Evolutionary conservation across 208 protist genomes (phyloP).

Genomic region (Trypanosoma platydactyli): DNA sequence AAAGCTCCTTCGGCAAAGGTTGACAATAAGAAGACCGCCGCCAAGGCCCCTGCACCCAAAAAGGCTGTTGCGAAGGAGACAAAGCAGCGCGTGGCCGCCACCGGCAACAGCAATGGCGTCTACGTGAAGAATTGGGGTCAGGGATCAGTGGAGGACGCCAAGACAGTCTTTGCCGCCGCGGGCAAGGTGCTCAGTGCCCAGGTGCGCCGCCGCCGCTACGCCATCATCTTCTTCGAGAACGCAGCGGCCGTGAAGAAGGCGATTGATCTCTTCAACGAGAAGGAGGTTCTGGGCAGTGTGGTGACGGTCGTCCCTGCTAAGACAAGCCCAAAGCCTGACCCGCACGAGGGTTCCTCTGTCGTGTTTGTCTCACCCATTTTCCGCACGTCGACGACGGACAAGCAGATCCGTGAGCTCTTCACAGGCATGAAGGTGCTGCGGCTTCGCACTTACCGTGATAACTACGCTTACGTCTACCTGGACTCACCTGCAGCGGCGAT

Average conservation of each 20-base stretch:
- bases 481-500: slow-evolving; percentile 61
- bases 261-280: slow-evolving; percentile 86
- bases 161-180: slow-evolving; percentile 49
- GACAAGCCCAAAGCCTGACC: slow-evolving; percentile 73
- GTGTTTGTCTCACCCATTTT: slow-evolving; percentile 86
- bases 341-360: slow-evolving; percentile 66
- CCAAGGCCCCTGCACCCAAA: slow-evolving; percentile 47
- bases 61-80: slow-evolving; percentile 23
- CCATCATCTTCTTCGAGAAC: slow-evolving; percentile 81
- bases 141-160: slow-evolving; percentile 69
- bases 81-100: slow-evolving; percentile 26
- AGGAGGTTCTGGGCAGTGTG: slow-evolving; percentile 63
- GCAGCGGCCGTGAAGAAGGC: slow-evolving; percentile 84
- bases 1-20: slow-evolving; percentile 50
- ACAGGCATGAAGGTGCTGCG: slow-evolving; percentile 65
- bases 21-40: slow-evolving; percentile 39
- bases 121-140: slow-evolving; percentile 88
- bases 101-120: slow-evolving; percentile 64
- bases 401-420: slow-evolving; percentile 78
- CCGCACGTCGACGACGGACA: slow-evolving; percentile 61
- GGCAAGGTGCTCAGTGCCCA: slow-evolving; percentile 59
- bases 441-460: slow-evolving; percentile 79
- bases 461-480: slow-evolving; percentile 82
- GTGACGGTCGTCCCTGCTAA: slow-evolving; percentile 74
- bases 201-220: slow-evolving; percentile 79